Percentiles rank a stretch among this genome's conserved stretches.
Conservation (phyloP, 352 stramenopile genomes). For the Thalassiosira hispida region DNA sequence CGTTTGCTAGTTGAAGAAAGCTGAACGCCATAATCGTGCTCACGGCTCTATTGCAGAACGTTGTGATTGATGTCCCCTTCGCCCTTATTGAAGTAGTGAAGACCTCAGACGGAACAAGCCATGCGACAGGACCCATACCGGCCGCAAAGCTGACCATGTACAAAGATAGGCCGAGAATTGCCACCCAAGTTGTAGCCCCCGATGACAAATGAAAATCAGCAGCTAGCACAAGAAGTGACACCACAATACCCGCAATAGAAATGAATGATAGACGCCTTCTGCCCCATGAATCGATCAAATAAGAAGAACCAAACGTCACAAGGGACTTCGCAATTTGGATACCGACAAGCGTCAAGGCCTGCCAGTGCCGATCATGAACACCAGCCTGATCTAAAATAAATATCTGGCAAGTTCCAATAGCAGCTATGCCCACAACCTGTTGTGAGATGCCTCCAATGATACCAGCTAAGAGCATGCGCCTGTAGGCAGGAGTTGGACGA, state of each 20-base stretch:
- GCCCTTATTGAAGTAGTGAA: conserved; percentile 80
- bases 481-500: conserved; percentile 77
- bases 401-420: conserved; percentile 82
- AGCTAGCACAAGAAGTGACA: conserved; percentile 60
- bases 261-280: conserved; percentile 71
- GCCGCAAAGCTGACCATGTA: conserved; percentile 83
- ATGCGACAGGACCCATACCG: conserved; percentile 77
- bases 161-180: conserved; percentile 63
- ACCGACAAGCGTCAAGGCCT: too few relatives aligned
- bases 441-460: conserved; percentile 78
- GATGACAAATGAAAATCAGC: conserved; percentile 69
- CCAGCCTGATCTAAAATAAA: conserved; percentile 75
- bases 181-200: conserved; percentile 12
- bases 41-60: conserved; percentile 74
- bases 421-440: conserved; percentile 83
- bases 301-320: too few relatives aligned
- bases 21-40: conserved; percentile 79
- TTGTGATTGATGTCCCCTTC: conserved; percentile 65
- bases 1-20: conserved; percentile 72
- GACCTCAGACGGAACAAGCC: conserved; percentile 82
- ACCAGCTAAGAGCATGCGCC: conserved; percentile 80
- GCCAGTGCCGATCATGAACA: conserved; percentile 58
- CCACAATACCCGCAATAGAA: conserved; percentile 57
- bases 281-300: conserved; percentile 73
- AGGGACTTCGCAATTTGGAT: too few relatives aligned